These are phyloP conservation scores for Wickerhamiella galacta DNA, from an alignment of 805 yeast genomes.

Conservation along the genomic window DNA sequence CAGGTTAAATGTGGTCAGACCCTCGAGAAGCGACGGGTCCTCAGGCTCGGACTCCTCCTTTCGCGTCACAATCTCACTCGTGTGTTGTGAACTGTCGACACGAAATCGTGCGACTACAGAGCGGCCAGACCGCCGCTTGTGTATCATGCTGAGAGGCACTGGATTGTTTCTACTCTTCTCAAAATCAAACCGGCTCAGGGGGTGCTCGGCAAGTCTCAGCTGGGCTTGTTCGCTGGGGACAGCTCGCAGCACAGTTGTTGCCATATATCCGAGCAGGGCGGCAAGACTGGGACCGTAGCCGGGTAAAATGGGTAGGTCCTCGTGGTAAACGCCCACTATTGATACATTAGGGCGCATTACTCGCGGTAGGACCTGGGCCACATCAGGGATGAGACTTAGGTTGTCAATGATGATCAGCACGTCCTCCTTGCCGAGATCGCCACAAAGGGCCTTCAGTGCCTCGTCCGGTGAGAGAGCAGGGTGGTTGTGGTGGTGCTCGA, in stretches of 20 bases:
- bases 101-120: conserved; percentile 39
- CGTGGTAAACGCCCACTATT: conserved; percentile 12
- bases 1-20: conserved; percentile 75
- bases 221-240: conserved; percentile 26
- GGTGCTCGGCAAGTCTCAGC: conserved; percentile 27
- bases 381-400: conserved; percentile 38
- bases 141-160: conserved; percentile 38
- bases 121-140: conserved; percentile 75
- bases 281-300: conserved; percentile 37
- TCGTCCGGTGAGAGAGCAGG: too few species aligned
- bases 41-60: conserved; percentile 17
- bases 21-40: conserved; percentile 41
- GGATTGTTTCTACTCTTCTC: conserved; percentile 29
- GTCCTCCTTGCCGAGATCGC: conserved; percentile 18
- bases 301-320: conserved; percentile 6
- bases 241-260: conserved; percentile 55
- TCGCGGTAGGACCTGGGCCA: conserved; percentile 35
- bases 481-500: conserved; percentile 1
- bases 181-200: conserved; percentile 14
- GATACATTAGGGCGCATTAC: conserved; percentile 28
- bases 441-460: conserved; percentile 11
- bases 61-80: conserved; percentile 21
- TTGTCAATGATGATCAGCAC: conserved; percentile 54
- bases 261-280: conserved; percentile 47
- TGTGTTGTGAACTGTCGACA: conserved; percentile 35